Conservation (phyloP, 75 land plant species). For the Cryptomeria japonica region DNA sequence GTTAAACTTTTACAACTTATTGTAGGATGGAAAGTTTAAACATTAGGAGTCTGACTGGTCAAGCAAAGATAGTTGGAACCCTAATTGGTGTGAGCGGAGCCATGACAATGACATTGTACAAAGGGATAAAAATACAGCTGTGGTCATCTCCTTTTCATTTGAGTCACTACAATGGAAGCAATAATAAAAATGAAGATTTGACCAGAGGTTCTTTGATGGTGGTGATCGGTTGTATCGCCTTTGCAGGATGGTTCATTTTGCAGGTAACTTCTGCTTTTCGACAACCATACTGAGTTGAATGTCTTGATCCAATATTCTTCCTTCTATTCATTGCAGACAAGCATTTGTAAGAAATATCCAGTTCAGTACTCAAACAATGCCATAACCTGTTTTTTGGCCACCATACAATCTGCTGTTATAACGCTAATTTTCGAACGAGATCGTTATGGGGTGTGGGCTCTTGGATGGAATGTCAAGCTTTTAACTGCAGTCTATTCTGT, state of each 20-base stretch:
- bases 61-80: conserved; percentile 54
- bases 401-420: conserved; percentile 45
- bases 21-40: conserved; percentile 49
- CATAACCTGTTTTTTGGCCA: conserved; percentile 46
- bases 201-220: too few relatives aligned
- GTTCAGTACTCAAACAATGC: conserved; percentile 12
- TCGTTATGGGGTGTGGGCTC: conserved; percentile 37
- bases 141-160: not conserved
- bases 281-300: too few relatives aligned
- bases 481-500: conserved; percentile 36
- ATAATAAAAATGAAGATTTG: not conserved
- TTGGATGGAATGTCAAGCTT: conserved; percentile 25
- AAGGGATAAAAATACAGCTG: conserved; percentile 19
- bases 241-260: too few relatives aligned
- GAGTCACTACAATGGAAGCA: not conserved
- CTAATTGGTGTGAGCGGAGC: conserved; percentile 43
- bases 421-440: conserved; percentile 29
- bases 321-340: conserved; percentile 27
- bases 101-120: conserved; percentile 36
- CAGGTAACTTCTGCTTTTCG: too few relatives aligned
- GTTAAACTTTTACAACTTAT: not conserved
- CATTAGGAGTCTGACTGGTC: conserved; percentile 25
- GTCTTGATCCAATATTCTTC: too few relatives aligned
- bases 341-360: conserved; percentile 41
- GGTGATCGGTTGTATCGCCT: too few relatives aligned